A percentile compares a stretch with the other conserved stretches of the same genome.
These are phyloP conservation scores for Apiotrichum brassicae DNA, from an alignment of 1,284 basidiomycete species.

Conservation along the genomic window DNA sequence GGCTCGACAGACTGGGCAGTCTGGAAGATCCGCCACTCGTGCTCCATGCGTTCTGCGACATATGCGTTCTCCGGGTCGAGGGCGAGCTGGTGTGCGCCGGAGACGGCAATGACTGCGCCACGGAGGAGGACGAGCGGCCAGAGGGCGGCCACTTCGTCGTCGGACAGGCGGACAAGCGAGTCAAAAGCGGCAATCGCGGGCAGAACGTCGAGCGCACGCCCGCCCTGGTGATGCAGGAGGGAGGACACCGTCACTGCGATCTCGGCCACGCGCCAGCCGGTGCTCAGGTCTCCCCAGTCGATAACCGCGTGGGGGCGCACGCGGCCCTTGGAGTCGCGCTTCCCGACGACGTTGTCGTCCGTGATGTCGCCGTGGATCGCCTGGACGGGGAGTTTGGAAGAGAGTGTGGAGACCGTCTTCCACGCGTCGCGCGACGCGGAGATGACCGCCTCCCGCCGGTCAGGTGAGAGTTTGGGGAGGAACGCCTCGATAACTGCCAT, in stretches of 20 bases:
- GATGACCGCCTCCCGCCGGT: not conserved
- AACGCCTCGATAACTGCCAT: slow-evolving; percentile 8
- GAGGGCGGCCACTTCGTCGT: slow-evolving; percentile 10
- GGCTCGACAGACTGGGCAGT: not conserved
- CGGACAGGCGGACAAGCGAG: not conserved
- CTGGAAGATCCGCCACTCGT: slow-evolving; percentile 11
- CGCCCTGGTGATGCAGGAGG: slow-evolving; percentile 9
- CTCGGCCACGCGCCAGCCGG: slow-evolving; percentile 13
- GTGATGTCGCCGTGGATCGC: slow-evolving; percentile 14
- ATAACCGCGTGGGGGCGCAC: slow-evolving; percentile 3
- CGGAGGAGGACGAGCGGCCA: slow-evolving; percentile 13
- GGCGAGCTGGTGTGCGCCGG: slow-evolving; percentile 3
- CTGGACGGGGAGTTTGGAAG: not conserved
- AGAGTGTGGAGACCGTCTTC: not conserved
- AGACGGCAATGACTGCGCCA: slow-evolving; percentile 6
- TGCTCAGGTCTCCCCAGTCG: slow-evolving; percentile 14
- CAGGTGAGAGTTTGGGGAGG: not conserved
- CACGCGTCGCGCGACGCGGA: not conserved
- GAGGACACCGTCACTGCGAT: slow-evolving; percentile 6
- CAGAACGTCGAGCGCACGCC: slow-evolving; percentile 3
- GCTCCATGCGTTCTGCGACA: slow-evolving; percentile 1
- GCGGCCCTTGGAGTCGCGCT: slow-evolving; percentile 8
- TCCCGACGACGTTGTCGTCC: slow-evolving; percentile 14
- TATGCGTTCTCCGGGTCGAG: slow-evolving; percentile 10
- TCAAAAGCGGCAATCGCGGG: slow-evolving; percentile 9